Evolutionary conservation across 768 basidiomycete genomes (phyloP), one percentile per base, ranked within the genome.

Genomic region (Imleria badia): DNA sequence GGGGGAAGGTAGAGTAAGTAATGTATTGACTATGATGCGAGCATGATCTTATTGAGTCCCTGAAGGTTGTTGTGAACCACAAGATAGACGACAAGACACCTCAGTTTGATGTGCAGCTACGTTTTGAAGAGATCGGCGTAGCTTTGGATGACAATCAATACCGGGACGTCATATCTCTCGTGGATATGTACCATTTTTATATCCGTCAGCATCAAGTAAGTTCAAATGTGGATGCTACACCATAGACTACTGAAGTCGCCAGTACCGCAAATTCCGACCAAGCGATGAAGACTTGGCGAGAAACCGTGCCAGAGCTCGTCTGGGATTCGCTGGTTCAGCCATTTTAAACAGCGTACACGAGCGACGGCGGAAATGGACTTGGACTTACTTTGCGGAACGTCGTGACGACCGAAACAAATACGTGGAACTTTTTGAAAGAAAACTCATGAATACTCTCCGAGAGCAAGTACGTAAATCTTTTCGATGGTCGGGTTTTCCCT

Each of bases 161-260:
- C 68, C 83, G 92, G 48, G 94, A 98, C 70, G 84, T 82, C 22
- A 92, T 98, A 54, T 95, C 91, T 20, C 81, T 98, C 42, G 78
- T 94, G 55, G 95, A 98, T 69, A 94, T 98, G 82, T 97, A 96
- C 72, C 96, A 98, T 69, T 87, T 98, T 56, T 97, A 96, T 71
- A 81, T 87, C 43, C 84, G 97, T 49, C 86, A 86, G 62, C 84
- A 83, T 58, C 88, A 90, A 78, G 89, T 90, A 66, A 65, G 71
- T 63, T 26, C 40, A 41, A 43, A 19, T 34, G 30, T 54, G 22
- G 19, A 54, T 19, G 9, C 29, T 53, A 31, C 17, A 26, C 15
- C 34, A 30, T 45, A 47, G 20, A 38, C 45, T 29, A 35, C 51
- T 68, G 41, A 68, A 45, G 46, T 30, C 34, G 26, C 10, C 38